phyloP scores from a whole-genome alignment of 2,329 filamentous ascomycete genomes.

The Curvularia verruculosa region DNA sequence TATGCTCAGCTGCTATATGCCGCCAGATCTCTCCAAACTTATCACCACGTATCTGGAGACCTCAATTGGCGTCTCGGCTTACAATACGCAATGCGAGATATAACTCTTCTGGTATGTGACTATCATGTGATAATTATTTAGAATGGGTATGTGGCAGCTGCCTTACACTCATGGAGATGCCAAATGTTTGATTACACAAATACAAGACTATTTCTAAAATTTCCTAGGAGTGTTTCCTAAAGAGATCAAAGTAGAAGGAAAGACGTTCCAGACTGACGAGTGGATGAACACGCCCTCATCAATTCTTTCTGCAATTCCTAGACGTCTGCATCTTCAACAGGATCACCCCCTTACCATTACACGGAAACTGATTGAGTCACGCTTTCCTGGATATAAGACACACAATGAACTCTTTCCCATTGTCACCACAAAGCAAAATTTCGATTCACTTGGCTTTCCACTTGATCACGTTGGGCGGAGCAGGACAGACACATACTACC shows the following conservation, averaged over 20 bases:
- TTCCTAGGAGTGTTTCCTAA: slow-evolving; percentile 26
- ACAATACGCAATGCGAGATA: slow-evolving; percentile 30
- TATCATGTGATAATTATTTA: slow-evolving; percentile 37
- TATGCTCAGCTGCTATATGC: slow-evolving; percentile 28
- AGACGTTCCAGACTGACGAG: slow-evolving; percentile 69
- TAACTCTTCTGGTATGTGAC: slow-evolving; percentile 43
- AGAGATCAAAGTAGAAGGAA: slow-evolving; percentile 65
- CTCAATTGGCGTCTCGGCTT: slow-evolving; percentile 17
- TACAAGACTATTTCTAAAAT: slow-evolving; percentile 15
- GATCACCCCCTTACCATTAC: slow-evolving; percentile 93
- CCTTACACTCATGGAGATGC: neutral
- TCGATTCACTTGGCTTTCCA: slow-evolving; percentile 94
- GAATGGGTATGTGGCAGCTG: neutral
- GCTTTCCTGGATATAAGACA: slow-evolving; percentile 78
- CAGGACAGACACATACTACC: slow-evolving; percentile 92
- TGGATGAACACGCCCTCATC: slow-evolving; percentile 86
- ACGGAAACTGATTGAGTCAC: slow-evolving; percentile 87
- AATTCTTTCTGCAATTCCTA: slow-evolving; percentile 75
- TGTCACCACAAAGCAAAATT: slow-evolving; percentile 85
- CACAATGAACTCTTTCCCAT: slow-evolving; percentile 83
- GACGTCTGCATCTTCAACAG: slow-evolving; percentile 84
- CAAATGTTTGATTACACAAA: neutral
- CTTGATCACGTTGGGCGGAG: slow-evolving; percentile 84
- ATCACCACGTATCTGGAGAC: slow-evolving; percentile 13
- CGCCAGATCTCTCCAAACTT: slow-evolving; percentile 24